Percentiles rank a stretch among this genome's conserved stretches.
Conservation (phyloP, 2,329 filamentous ascomycete genomes). For the Talaromyces sp. region DNA sequence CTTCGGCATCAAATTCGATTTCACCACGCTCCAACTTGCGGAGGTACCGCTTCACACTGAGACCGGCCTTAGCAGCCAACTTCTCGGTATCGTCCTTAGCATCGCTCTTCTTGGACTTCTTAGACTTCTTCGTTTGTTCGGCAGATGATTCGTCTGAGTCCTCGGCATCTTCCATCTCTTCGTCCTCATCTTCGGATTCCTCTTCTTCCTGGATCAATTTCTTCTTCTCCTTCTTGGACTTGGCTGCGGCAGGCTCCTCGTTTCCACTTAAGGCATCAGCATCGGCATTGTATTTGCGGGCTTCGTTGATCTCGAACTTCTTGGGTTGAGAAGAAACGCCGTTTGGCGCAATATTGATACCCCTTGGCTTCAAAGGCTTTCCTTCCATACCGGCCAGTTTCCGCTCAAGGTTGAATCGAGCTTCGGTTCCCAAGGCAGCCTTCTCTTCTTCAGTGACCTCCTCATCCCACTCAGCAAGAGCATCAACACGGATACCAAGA, state of each 20-base stretch:
- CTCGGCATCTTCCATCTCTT: slow-evolving; percentile 33
- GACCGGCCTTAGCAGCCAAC: slow-evolving; percentile 61
- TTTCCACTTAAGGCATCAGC: slow-evolving; percentile 76
- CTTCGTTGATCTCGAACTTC: slow-evolving; percentile 81
- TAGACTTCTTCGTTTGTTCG: slow-evolving; percentile 34
- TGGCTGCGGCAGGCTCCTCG: slow-evolving; percentile 47
- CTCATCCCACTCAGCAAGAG: slow-evolving; percentile 71
- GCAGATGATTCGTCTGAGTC: slow-evolving; percentile 27
- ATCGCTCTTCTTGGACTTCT: slow-evolving; percentile 46
- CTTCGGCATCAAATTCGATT: slow-evolving; percentile 61
- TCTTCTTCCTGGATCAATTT: slow-evolving; percentile 41
- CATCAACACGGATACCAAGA: slow-evolving; percentile 87
- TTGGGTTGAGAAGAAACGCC: slow-evolving; percentile 60
- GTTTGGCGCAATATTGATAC: slow-evolving; percentile 68
- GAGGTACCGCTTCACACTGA: slow-evolving; percentile 72
- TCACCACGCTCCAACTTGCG: slow-evolving; percentile 72
- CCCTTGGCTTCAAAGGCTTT: slow-evolving; percentile 76
- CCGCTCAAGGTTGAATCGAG: slow-evolving; percentile 45
- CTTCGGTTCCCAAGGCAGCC: slow-evolving; percentile 66
- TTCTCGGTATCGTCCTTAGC: slow-evolving; percentile 50
- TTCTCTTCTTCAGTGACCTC: slow-evolving; percentile 86
- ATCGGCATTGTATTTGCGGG: slow-evolving; percentile 88
- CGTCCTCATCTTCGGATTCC: slow-evolving; percentile 24
- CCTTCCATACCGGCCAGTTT: slow-evolving; percentile 65
- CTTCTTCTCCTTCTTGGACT: slow-evolving; percentile 45